phyloP scores from a whole-genome alignment of 108 stramenopile genomes.

The Cylindrotheca fusiformis region DNA sequence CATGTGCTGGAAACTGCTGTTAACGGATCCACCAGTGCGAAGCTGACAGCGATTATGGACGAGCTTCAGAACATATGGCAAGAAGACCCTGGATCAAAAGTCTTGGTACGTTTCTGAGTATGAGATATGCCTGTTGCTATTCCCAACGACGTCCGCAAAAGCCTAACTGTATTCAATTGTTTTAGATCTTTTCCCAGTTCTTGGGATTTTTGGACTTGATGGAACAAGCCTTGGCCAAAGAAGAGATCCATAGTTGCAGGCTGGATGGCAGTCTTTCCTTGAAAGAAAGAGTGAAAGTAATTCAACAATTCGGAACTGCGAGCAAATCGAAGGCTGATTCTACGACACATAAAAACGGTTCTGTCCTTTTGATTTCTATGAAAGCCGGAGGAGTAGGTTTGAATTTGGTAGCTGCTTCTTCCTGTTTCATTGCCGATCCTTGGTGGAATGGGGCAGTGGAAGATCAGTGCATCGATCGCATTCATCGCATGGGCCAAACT shows the following conservation, averaged over 20 bases:
- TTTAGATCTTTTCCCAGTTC: constrained; percentile 71
- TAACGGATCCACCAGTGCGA: constrained; percentile 62
- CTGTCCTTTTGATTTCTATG: constrained; percentile 79
- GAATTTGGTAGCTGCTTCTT: constrained; percentile 70
- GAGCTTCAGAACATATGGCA: constrained; percentile 75
- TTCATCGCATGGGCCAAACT: constrained; percentile 85
- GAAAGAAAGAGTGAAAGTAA: constrained; percentile 58
- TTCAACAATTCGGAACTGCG: constrained; percentile 59
- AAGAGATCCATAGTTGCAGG: constrained; percentile 47
- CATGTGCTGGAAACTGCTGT: constrained; percentile 60
- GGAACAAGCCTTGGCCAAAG: constrained; percentile 30
- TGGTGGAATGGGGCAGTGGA: constrained; percentile 88
- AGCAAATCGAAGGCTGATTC: constrained; percentile 6
- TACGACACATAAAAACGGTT: constrained; percentile 24
- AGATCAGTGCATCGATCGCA: constrained; percentile 75
- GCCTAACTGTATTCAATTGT: too few relatives aligned
- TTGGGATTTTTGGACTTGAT: constrained; percentile 79
- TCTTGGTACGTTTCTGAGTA: constrained; percentile 22
- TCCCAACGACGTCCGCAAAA: too few relatives aligned
- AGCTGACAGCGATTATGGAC: constrained; percentile 61
- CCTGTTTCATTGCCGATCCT: constrained; percentile 79
- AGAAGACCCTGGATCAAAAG: constrained; percentile 70
- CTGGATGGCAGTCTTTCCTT: constrained; percentile 76
- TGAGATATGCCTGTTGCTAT: background rate
- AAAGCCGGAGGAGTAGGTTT: constrained; percentile 82